Conservation (phyloP, 306 rosid species). For the Prinsepia uniflora region DNA sequence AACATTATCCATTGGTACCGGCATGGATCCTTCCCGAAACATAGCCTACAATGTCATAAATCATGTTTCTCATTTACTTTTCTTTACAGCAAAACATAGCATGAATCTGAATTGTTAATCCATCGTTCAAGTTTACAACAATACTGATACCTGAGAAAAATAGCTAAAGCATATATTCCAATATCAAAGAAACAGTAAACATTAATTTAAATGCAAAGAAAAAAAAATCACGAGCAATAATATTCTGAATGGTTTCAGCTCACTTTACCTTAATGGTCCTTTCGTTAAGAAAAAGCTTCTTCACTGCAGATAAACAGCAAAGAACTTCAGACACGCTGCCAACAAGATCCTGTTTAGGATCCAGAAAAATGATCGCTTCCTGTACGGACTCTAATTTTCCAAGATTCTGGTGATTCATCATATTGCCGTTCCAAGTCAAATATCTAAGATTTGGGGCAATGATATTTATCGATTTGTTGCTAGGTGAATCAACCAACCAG, state of each 20-base stretch:
- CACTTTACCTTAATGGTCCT: background rate
- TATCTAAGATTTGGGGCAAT: constrained; percentile 7
- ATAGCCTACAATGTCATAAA: background rate
- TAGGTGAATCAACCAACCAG: background rate
- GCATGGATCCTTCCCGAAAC: background rate
- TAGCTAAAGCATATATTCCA: no score
- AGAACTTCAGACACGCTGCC: background rate
- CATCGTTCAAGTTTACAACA: no score
- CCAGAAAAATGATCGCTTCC: background rate
- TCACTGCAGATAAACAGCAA: background rate
- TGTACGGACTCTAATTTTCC: background rate
- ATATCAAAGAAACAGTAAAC: no score
- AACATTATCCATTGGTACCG: background rate
- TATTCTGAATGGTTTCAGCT: no score
- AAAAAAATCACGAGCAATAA: no score
- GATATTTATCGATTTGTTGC: background rate
- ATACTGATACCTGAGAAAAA: no score
- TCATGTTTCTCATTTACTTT: background rate
- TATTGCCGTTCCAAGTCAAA: background rate
- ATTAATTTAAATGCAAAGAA: no score
- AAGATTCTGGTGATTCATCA: background rate
- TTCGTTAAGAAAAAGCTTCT: background rate
- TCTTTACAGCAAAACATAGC: no score
- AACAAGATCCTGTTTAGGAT: background rate
- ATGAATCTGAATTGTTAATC: no score